Percentiles rank a stretch among this genome's conserved stretches.
Evolutionary conservation across 345 rosid genomes (phyloP).

Genomic region (Pistacia vera): DNA sequence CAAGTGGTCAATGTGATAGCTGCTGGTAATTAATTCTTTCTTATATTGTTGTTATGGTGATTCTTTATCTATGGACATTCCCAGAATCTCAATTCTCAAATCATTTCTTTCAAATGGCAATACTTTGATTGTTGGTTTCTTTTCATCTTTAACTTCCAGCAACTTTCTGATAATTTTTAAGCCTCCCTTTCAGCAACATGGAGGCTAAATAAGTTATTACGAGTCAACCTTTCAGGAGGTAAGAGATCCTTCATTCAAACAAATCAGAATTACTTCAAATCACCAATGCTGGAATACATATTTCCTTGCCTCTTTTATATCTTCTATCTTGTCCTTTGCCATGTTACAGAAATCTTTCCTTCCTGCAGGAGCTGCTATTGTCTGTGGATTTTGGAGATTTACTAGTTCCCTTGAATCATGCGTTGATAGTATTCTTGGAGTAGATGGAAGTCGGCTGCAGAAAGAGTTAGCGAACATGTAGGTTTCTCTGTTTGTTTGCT

Average conservation of each 20-base stretch:
- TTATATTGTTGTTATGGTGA: background rate
- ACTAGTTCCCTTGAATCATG: constrained; percentile 41
- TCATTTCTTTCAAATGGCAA: background rate
- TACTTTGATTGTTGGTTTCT: background rate
- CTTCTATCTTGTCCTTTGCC: background rate
- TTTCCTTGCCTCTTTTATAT: constrained; percentile 2
- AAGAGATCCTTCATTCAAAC: constrained; percentile 5
- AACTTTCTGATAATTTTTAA: constrained; percentile 18
- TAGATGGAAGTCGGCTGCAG: constrained; percentile 67
- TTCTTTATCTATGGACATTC: background rate
- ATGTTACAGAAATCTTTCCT: background rate
- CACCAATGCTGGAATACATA: background rate
- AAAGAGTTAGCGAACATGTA: constrained; percentile 77
- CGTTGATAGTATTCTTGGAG: constrained; percentile 60
- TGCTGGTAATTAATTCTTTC: background rate
- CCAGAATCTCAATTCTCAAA: constrained; percentile 6
- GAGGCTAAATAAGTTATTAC: constrained; percentile 32
- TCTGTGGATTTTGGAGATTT: constrained; percentile 39
- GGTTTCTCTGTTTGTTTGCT: constrained; percentile 25
- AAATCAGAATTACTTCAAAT: background rate
- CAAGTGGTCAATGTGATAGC: background rate
- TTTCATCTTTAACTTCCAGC: background rate
- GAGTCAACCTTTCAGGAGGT: constrained; percentile 37
- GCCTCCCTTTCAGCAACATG: constrained; percentile 40
- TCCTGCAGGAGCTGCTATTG: constrained; percentile 44